Conservation (phyloP, 2,329 filamentous ascomycete genomes). For the Pyricularia pennisetigena region DNA sequence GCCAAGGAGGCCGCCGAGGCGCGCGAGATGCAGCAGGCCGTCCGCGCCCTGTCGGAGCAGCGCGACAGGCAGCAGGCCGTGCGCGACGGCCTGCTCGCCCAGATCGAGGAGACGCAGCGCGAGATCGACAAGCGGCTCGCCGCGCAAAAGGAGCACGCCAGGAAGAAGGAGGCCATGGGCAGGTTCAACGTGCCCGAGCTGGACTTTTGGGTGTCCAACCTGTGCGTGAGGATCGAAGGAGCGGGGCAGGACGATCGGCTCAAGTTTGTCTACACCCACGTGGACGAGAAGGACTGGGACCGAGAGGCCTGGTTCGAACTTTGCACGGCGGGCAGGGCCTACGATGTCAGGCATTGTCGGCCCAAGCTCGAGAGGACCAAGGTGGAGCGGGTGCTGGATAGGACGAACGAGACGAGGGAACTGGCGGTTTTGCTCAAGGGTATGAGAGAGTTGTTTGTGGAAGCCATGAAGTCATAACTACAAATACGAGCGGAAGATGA, state of each 20-base stretch:
- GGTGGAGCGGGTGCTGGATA: constrained; percentile 66
- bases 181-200: constrained; percentile 88
- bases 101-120: constrained; percentile 58
- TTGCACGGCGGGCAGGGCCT: constrained; percentile 70
- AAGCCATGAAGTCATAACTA: constrained; percentile 45
- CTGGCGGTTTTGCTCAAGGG: constrained; percentile 65
- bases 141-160: constrained; percentile 62
- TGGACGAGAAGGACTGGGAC: constrained; percentile 81
- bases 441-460: constrained; percentile 71
- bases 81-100: constrained; percentile 46
- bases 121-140: constrained; percentile 60
- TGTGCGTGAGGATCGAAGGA: constrained; percentile 84
- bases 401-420: constrained; percentile 72
- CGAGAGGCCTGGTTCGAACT: constrained; percentile 91
- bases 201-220: constrained; percentile 88
- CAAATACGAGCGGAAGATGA: no score
- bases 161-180: constrained; percentile 71
- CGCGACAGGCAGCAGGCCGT: constrained; percentile 49
- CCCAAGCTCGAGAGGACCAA: constrained; percentile 75
- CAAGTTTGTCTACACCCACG: constrained; percentile 81
- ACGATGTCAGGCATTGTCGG: constrained; percentile 70
- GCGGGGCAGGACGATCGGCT: constrained; percentile 74
- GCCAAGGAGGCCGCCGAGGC: constrained; percentile 69
- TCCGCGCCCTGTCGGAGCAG: constrained; percentile 46
- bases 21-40: constrained; percentile 60